Evolutionary conservation across 2,329 filamentous ascomycete genomes (phyloP).

Genomic region (Monosporascus ibericus): DNA sequence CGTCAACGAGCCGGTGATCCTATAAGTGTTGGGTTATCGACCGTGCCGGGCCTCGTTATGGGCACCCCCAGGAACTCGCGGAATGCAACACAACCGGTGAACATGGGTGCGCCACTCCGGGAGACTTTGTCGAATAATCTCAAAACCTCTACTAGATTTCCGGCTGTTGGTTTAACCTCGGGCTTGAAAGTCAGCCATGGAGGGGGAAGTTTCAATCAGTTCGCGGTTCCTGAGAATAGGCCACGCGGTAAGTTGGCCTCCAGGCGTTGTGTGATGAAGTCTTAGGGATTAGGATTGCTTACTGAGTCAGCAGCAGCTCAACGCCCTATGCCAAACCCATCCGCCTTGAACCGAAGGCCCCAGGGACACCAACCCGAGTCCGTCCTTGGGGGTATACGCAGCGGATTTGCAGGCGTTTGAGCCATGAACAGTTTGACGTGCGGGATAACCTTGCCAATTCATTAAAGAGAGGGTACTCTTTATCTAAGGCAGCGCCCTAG

Average conservation of each 20-base stretch:
- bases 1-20: slow-evolving; percentile 22
- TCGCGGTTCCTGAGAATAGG: slow-evolving; percentile 11
- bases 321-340: slow-evolving; percentile 11
- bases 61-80: slow-evolving; percentile 20
- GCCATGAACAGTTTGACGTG: neutral
- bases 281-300: neutral
- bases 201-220: slow-evolving; percentile 7
- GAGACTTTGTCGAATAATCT: slow-evolving; percentile 10
- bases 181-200: slow-evolving; percentile 22
- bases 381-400: slow-evolving; percentile 8
- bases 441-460: neutral
- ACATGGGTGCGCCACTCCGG: slow-evolving; percentile 9
- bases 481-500: neutral
- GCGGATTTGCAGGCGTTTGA: slow-evolving; percentile 8
- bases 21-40: slow-evolving; percentile 20
- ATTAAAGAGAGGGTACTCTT: neutral
- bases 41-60: slow-evolving; percentile 25
- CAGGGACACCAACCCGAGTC: slow-evolving; percentile 9
- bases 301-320: slow-evolving; percentile 13
- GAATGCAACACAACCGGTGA: slow-evolving; percentile 4
- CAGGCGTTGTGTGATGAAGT: neutral
- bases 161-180: slow-evolving; percentile 22
- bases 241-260: slow-evolving; percentile 15
- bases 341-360: slow-evolving; percentile 12
- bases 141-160: slow-evolving; percentile 11